Conservation (phyloP, 192 early-diverging fungal genomes). For the Backusella tuberculispora region DNA sequence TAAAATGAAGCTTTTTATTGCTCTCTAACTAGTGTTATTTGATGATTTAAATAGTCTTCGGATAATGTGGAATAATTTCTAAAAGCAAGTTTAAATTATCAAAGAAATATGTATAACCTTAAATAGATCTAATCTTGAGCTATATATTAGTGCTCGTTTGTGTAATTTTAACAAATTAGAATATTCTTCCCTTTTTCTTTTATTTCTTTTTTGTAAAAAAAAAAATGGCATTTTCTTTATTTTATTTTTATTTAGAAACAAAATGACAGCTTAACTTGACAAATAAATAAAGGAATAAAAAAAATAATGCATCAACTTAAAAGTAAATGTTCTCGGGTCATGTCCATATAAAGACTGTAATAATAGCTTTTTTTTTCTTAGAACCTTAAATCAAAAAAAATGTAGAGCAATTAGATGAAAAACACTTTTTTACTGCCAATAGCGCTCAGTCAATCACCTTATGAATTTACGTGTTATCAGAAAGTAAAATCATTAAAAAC, state of each 20-base stretch:
- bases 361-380: neutral
- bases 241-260: neutral
- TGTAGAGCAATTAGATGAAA: neutral
- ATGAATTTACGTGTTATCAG: neutral
- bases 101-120: too few relatives aligned
- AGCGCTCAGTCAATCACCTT: neutral
- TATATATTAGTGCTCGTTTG: slow-evolving; percentile 5
- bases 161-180: slow-evolving; percentile 15
- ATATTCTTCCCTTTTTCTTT: too few relatives aligned
- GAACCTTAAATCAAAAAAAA: neutral
- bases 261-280: neutral
- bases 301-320: neutral
- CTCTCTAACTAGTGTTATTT: too few relatives aligned
- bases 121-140: neutral
- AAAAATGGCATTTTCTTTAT: too few relatives aligned
- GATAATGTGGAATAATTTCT: neutral
- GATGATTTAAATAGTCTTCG: too few relatives aligned
- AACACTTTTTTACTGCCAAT: neutral
- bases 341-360: neutral
- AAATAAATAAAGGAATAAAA: neutral
- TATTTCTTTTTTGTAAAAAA: neutral
- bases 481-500: neutral
- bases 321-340: too few relatives aligned
- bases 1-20: too few relatives aligned
- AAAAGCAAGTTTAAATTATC: neutral